Base-by-base conservation (phyloP, 495 filamentous ascomycete genomes). In the Trichoderma parareesei region DNA sequence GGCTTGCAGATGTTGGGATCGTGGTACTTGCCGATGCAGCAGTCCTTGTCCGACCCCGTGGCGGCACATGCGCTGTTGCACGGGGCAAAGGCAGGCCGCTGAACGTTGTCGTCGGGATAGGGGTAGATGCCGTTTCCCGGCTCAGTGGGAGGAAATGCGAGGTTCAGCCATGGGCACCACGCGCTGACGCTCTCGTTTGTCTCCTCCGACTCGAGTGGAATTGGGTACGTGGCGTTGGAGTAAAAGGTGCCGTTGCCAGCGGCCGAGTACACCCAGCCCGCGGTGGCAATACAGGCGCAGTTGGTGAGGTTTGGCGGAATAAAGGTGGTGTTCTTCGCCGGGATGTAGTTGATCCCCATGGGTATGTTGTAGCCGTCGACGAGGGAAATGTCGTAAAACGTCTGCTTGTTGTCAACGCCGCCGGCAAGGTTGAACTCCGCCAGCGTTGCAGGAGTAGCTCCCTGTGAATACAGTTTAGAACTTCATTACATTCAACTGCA, bases 351-450 rank as follows among this genome's bases (percentile, higher is more conserved):
- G 65, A 93, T 85, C 38, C 78, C 87, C 62, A 93, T 67, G 7
- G 88, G 88, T 9, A 93, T 75, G 72, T 93, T 92, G 80, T 93
- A 92, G 48, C 90, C 90, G 72, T 93, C 90, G 38, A 93, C 90
- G 42, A 93, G 82, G 42, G 88, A 91, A 66, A 93, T 88, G 73
- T 93, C 90, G 73, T 92, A 92, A 73, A 88, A 93, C 5, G 85
- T 87, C 69, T 90, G 84, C 13, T 75, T 78, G 64, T 79, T 77
- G 41, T 75, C 73, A n/a, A 78, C 75, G 49, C 82, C 82, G 38
- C 82, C 84, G 44, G 80, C 77, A 46, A 92, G 82, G 61, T 86
- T 90, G 71, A 92, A 90, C 67, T 93, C 90, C 18, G 87, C 88
- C 6, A 93, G 79, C 4, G 88, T 90, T 6, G 82, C 83, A 1